These are phyloP conservation scores for Pseudonitzschia delicatissima DNA, from an alignment of 108 stramenopile genomes.

Conservation along the genomic window DNA sequence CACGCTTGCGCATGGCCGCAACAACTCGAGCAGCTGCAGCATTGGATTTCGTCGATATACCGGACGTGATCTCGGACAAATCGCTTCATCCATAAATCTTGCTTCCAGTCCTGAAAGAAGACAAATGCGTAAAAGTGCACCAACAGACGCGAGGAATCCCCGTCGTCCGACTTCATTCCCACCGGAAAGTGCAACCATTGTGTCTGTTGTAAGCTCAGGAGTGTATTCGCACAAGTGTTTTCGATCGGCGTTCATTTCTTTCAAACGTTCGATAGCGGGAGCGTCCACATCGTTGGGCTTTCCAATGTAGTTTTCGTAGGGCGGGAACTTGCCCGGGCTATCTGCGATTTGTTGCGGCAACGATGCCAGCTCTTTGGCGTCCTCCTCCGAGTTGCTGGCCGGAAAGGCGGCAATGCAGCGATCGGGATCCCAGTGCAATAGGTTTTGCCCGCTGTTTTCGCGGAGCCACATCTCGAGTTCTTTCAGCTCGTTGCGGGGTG, in stretches of 20 bases:
- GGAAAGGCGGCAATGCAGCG: constrained; percentile 19
- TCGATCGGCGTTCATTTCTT: constrained; percentile 50
- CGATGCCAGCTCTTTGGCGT: neutral
- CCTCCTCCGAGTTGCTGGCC: neutral
- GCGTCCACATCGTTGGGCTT: constrained; percentile 37
- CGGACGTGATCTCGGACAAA: constrained; percentile 77
- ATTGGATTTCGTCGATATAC: constrained; percentile 78
- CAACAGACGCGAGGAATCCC: constrained; percentile 40
- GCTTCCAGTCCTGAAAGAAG: constrained; percentile 74
- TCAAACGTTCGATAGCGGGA: constrained; percentile 45
- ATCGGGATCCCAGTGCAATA: constrained; percentile 13
- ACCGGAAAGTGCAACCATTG: constrained; percentile 56
- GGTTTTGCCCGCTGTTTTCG: constrained; percentile 2
- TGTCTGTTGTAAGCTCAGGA: constrained; percentile 40
- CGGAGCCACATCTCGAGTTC: constrained; percentile 38
- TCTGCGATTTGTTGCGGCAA: neutral
- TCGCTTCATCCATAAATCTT: constrained; percentile 69
- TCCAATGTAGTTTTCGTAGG: constrained; percentile 17
- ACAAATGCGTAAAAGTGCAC: constrained; percentile 78
- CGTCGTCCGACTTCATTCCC: constrained; percentile 41
- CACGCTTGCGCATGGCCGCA: constrained; percentile 46
- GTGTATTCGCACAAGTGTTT: constrained; percentile 57
- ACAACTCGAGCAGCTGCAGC: constrained; percentile 81
- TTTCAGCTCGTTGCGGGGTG: constrained; percentile 5
- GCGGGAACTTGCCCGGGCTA: neutral